Evolutionary conservation across 2,329 filamentous ascomycete species (phyloP).

Genomic region (Coleophoma cylindrospora): DNA sequence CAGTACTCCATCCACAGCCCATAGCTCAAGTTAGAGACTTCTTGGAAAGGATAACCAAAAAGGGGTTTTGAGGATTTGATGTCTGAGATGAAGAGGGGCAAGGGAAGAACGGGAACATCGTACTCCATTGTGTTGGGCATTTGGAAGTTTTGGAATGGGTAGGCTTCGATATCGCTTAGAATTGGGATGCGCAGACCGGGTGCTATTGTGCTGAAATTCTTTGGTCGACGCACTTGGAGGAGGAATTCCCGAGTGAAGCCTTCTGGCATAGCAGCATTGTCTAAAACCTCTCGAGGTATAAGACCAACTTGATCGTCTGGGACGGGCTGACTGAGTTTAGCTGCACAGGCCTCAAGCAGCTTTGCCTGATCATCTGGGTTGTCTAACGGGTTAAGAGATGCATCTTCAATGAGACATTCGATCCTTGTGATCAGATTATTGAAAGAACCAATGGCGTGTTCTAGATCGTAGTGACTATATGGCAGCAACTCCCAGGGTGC

Average conservation of each 20-base stretch:
- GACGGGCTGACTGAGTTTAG: slow-evolving; percentile 1
- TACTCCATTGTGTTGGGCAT: slow-evolving; percentile 1
- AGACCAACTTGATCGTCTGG: slow-evolving; percentile 2
- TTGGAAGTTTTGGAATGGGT: slow-evolving; percentile 1
- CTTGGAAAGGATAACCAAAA: slow-evolving; percentile 6
- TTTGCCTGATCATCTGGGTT: slow-evolving; percentile 7
- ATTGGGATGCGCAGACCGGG: slow-evolving; percentile 6
- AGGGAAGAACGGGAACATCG: slow-evolving; percentile 5
- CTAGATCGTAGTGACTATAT: slow-evolving; percentile 9
- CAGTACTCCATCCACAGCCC: slow-evolving; percentile 7
- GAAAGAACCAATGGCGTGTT: slow-evolving; percentile 1
- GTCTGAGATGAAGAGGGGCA: slow-evolving; percentile 7
- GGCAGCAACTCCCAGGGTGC: not conserved
- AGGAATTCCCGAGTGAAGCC: slow-evolving; percentile 7
- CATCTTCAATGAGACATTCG: slow-evolving; percentile 4
- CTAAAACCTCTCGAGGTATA: slow-evolving; percentile 5
- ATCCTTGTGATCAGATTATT: slow-evolving; percentile 6
- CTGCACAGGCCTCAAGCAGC: slow-evolving; percentile 3
- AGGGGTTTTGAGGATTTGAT: slow-evolving; percentile 5
- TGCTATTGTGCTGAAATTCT: slow-evolving; percentile 6
- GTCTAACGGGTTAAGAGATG: slow-evolving; percentile 2
- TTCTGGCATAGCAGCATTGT: slow-evolving; percentile 2
- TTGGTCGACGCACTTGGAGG: slow-evolving; percentile 5
- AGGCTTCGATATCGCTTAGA: not conserved
- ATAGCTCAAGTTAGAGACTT: slow-evolving; percentile 1